Evolutionary conservation across 176 grass and related monocot genomes (phyloP).

Genomic region (Avena atlantica): DNA sequence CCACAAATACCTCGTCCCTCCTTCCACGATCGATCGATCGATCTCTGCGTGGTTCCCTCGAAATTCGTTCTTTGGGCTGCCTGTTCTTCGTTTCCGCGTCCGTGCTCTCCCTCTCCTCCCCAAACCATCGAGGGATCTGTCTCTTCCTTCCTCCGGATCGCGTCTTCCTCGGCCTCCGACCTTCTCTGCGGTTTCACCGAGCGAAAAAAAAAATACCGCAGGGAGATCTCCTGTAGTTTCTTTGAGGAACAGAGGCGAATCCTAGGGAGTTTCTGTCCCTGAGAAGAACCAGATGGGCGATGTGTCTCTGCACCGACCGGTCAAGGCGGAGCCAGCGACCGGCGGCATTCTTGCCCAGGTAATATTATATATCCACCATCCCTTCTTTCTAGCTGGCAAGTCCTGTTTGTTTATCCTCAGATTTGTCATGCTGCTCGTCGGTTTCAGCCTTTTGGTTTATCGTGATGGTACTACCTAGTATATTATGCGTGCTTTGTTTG

Average conservation of each 20-base stretch:
- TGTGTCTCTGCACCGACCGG: conserved; percentile 43
- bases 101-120: background rate
- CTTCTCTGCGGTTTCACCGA: background rate
- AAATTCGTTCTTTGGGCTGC: background rate
- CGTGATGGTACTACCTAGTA: background rate
- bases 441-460: background rate
- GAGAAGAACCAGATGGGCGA: conserved; percentile 40
- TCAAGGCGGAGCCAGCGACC: conserved; percentile 36
- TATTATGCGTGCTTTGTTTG: background rate
- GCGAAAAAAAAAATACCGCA: background rate
- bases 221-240: background rate
- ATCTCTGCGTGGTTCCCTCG: too few relatives aligned
- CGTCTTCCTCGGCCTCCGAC: conserved; percentile 3
- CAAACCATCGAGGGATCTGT: conserved; percentile 3
- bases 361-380: background rate
- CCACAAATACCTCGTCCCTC: background rate
- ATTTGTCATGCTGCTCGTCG: too few relatives aligned
- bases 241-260: background rate
- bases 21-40: background rate
- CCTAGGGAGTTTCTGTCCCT: background rate
- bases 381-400: background rate
- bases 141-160: background rate
- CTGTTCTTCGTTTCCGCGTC: background rate
- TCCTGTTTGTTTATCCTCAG: background rate
- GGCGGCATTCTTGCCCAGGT: conserved; percentile 40